Percentiles rank a stretch among this genome's conserved stretches.
Conservation (phyloP, 1,284 basidiomycete species). For the Boletus sp. region DNA sequence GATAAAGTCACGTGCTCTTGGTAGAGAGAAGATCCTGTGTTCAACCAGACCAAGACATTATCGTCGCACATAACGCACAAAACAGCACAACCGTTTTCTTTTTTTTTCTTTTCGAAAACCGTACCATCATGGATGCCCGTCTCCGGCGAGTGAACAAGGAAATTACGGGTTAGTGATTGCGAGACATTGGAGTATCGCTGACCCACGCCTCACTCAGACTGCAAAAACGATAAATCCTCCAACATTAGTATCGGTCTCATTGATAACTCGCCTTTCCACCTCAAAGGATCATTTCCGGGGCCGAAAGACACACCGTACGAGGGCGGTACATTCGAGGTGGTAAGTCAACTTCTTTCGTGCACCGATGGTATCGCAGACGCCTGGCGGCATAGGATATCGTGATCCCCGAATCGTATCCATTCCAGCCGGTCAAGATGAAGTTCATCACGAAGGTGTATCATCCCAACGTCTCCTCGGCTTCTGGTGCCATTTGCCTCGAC, state of each 20-base stretch:
- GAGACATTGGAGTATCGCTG: neutral
- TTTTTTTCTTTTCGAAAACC: neutral
- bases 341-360: constrained; percentile 43
- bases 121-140: constrained; percentile 71
- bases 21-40: constrained; percentile 9
- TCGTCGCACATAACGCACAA: neutral
- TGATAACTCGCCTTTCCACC: constrained; percentile 84
- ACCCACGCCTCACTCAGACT: constrained; percentile 52
- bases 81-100: neutral
- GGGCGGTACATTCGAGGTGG: constrained; percentile 91
- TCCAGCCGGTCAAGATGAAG: constrained; percentile 98
- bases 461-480: constrained; percentile 94
- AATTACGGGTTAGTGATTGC: constrained; percentile 65
- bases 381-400: constrained; percentile 72
- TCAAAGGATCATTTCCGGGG: constrained; percentile 88
- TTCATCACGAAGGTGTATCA: constrained; percentile 97
- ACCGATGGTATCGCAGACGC: constrained; percentile 6
- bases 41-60: neutral
- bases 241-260: constrained; percentile 84
- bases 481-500: constrained; percentile 88
- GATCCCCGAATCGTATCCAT: constrained; percentile 95
- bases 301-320: constrained; percentile 94
- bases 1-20: constrained; percentile 28
- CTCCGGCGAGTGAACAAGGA: constrained; percentile 91
- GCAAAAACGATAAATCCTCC: constrained; percentile 90